A percentile compares a stretch with the other conserved stretches of the same genome.
Conservation (phyloP, 768 basidiomycete genomes). For the Tulasnella sp. region DNA sequence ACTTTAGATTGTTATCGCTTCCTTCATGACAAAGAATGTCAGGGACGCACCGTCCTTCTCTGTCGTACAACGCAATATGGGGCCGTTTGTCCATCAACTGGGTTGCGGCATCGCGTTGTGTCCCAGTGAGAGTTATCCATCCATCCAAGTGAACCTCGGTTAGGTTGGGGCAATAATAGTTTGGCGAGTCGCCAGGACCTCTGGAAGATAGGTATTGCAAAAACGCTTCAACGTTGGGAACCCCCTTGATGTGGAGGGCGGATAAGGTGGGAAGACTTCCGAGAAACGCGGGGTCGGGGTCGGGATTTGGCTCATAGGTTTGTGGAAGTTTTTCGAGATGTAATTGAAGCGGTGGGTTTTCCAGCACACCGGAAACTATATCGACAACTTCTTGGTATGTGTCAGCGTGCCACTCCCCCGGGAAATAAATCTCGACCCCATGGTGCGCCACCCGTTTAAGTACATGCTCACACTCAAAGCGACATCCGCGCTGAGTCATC, state of each 20-base stretch:
- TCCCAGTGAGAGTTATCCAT: neutral
- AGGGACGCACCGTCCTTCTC: too few relatives aligned
- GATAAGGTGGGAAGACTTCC: too few relatives aligned
- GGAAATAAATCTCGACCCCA: neutral
- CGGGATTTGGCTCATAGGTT: neutral
- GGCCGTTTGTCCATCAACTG: neutral
- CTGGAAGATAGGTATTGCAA: too few relatives aligned
- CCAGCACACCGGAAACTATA: neutral
- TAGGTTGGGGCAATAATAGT: neutral
- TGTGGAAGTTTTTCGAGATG: neutral
- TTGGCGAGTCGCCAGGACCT: neutral
- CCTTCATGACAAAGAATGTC: too few relatives aligned
- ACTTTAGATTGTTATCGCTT: too few relatives aligned
- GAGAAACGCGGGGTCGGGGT: too few relatives aligned
- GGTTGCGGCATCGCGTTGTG: neutral
- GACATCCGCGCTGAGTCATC: neutral
- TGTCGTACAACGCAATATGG: neutral
- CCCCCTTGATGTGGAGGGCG: too few relatives aligned
- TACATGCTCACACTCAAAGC: neutral
- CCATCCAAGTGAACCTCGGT: neutral
- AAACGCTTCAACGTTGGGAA: too few relatives aligned
- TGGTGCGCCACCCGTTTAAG: neutral
- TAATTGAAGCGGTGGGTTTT: neutral
- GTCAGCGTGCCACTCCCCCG: neutral
- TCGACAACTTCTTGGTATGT: neutral